Conservation (phyloP, 805 yeast species). For the Candida railenensis region DNA sequence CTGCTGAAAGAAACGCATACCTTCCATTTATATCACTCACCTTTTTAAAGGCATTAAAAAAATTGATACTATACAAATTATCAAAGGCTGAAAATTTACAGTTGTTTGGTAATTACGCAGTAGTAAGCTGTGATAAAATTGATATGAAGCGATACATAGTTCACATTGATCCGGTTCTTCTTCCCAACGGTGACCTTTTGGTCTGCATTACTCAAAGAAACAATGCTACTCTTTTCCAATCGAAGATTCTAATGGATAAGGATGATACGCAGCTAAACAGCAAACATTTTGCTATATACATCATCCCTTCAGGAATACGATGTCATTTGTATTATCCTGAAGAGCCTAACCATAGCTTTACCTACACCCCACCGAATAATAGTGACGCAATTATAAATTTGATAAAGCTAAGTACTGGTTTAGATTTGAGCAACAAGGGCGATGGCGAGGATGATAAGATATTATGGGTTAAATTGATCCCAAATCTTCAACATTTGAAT, state of each 20-base stretch:
- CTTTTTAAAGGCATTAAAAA: slow-evolving; percentile 40
- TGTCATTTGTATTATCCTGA: slow-evolving; percentile 38
- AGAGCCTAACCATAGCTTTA: slow-evolving; percentile 21
- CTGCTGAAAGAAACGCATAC: slow-evolving; percentile 12
- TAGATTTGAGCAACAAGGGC: slow-evolving; percentile 15
- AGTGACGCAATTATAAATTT: slow-evolving; percentile 28
- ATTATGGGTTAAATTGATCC: slow-evolving; percentile 67
- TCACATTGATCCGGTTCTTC: slow-evolving; percentile 37
- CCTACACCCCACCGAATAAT: slow-evolving; percentile 23
- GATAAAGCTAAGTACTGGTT: slow-evolving; percentile 35
- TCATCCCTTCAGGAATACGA: slow-evolving; percentile 42
- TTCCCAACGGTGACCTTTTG: slow-evolving; percentile 39
- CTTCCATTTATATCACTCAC: slow-evolving; percentile 34
- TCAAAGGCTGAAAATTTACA: slow-evolving; percentile 22
- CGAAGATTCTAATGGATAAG: slow-evolving; percentile 14
- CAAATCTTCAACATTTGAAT: slow-evolving; percentile 66
- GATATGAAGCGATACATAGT: slow-evolving; percentile 13
- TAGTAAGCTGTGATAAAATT: slow-evolving; percentile 12
- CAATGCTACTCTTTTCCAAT: slow-evolving; percentile 24
- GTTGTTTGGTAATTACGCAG: slow-evolving; percentile 40
- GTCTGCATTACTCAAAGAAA: slow-evolving; percentile 26
- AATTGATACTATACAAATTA: slow-evolving; percentile 31
- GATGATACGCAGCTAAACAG: slow-evolving; percentile 9
- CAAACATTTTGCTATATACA: slow-evolving; percentile 32
- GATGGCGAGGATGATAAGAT: slow-evolving; percentile 15